Conservation (phyloP, 148 eudicot genomes). For the Linanthus parryae region DNA sequence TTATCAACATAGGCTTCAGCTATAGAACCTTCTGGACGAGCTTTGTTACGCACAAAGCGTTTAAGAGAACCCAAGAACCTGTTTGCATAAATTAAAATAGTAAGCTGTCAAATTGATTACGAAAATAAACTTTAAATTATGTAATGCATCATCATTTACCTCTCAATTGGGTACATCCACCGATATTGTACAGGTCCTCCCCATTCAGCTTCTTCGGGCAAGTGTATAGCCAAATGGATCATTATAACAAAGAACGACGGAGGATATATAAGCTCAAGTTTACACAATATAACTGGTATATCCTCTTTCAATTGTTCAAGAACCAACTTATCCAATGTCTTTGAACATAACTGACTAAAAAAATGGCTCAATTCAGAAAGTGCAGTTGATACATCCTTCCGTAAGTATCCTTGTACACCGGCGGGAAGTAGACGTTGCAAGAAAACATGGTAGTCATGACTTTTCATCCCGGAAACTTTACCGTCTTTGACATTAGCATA, state of each 20-base stretch:
- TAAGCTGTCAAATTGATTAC: background rate
- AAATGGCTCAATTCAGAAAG: background rate
- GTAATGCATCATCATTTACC: background rate
- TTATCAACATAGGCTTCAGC: conserved; percentile 4
- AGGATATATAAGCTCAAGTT: conserved; percentile 9
- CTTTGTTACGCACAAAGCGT: conserved; percentile 1
- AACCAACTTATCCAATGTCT: background rate
- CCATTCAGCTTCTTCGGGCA: conserved; percentile 4
- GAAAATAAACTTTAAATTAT: background rate
- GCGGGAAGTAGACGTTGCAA: background rate
- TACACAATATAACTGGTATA: background rate
- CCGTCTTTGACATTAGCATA: background rate
- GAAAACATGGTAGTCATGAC: background rate
- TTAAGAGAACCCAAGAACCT: background rate
- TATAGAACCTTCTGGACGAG: conserved; percentile 4
- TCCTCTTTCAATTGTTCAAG: background rate
- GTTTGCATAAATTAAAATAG: background rate
- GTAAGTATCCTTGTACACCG: background rate
- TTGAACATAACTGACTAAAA: conserved; percentile 1
- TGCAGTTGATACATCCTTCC: background rate
- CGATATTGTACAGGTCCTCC: conserved; percentile 10
- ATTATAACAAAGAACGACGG: conserved; percentile 11
- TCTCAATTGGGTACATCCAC: conserved; percentile 15
- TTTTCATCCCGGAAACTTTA: background rate
- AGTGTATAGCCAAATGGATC: conserved; percentile 11